A percentile compares a stretch with the other conserved stretches of the same genome.
These are phyloP conservation scores for Penicillium sp. DNA, from an alignment of 2,329 filamentous ascomycete species.

Conservation along the genomic window DNA sequence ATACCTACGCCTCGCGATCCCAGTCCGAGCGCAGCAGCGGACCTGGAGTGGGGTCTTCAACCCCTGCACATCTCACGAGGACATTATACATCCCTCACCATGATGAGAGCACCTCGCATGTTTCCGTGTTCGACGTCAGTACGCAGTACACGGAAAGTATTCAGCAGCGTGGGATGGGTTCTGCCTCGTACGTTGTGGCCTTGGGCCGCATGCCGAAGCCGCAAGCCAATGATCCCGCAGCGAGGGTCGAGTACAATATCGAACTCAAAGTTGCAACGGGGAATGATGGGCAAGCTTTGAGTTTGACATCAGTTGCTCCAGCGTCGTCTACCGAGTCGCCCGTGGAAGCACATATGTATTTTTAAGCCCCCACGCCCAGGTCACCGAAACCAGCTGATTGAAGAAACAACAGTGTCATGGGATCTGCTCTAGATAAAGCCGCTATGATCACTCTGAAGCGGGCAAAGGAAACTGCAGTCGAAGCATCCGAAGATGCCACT, in stretches of 20 bases:
- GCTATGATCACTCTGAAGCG: neutral
- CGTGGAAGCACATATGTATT: neutral
- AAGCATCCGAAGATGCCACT: neutral
- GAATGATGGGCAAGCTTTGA: neutral
- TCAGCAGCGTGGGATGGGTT: neutral
- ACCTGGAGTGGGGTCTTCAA: neutral
- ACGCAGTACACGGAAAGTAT: neutral
- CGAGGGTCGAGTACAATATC: neutral
- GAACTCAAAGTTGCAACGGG: neutral
- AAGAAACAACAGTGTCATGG: neutral
- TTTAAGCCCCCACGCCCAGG: neutral
- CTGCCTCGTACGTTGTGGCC: neutral
- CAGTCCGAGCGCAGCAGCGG: neutral
- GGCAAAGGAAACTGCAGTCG: neutral
- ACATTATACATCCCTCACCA: neutral
- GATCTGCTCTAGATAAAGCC: neutral
- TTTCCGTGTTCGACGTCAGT: neutral
- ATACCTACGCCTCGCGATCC: neutral
- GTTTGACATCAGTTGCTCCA: neutral
- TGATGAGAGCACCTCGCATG: neutral
- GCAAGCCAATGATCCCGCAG: neutral
- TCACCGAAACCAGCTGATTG: neutral
- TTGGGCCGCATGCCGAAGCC: slow-evolving; percentile 1
- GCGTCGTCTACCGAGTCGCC: neutral
- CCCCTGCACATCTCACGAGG: neutral